Evolutionary conservation across 169 alveolate species (phyloP), one percentile per base, ranked within the genome.

Genomic region (Eimeria tenella): DNA sequence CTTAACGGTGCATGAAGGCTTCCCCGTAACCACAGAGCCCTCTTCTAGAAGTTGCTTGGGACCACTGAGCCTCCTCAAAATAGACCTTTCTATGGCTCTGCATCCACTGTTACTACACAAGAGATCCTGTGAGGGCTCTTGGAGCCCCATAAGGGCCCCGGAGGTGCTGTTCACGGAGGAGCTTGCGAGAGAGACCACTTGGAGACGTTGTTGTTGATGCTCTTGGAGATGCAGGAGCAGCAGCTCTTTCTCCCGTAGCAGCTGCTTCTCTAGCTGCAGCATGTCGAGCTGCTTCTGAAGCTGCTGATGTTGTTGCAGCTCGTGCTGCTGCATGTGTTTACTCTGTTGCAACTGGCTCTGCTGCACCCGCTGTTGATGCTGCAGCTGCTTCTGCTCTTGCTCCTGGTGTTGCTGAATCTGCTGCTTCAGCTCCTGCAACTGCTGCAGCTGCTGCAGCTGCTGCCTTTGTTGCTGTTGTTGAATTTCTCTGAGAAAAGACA

Each of bases 321-420:
- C 63, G 25, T 55, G 60, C 71, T 79, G 88, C 88, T 52, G 88
- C 55, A 21, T 15, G 9, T 1, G 0, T 42, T 4, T n/a, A 5
- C 25, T 63, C 23, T 13, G 74, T 25, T 63, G 74, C 7, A 68
- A 6, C 4, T 7, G 49, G 77, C 52, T 50, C 77, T 50, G 21
- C 52, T 68, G 77, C 42, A 31, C 4, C 42, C 2, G 42, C 42
- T 31, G 55, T 17, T 74, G 84, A 9, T 79, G 88, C 42, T 79
- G 88, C 53, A 53, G 73, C 52, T 79, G 88, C 71, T 55, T 65
- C 71, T 79, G 71, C 70, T 52, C 42, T 11, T 79, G 88, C 56
- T 50, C 15, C 49, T 79, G 71, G 25, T 55, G 60, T 42, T 79
- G 88, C 88, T 52, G 88, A 13, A 21, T 15, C 17, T 21, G 6